These are phyloP conservation scores for Sodiomyces alkalinus DNA, from an alignment of 2,329 filamentous ascomycete genomes.

Conservation along the genomic window DNA sequence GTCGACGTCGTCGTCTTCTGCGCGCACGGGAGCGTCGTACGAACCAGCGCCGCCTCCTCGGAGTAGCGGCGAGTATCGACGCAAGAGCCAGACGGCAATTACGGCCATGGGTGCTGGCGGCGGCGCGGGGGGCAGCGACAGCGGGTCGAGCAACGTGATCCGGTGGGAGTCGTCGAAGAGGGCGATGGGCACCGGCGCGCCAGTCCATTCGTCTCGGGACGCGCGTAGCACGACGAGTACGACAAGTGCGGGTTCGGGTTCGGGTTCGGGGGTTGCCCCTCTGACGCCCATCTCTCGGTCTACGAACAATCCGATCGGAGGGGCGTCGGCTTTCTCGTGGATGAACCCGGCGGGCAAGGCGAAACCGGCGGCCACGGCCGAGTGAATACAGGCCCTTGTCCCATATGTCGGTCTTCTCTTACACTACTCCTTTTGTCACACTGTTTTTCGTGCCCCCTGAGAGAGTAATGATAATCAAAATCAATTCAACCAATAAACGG, in stretches of 20 bases:
- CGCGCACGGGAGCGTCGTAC: constrained; percentile 33
- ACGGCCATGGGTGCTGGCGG: no score
- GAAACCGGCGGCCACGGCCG: constrained; percentile 16
- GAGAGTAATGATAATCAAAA: no score
- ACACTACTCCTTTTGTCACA: no score
- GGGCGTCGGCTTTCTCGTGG: constrained; percentile 91
- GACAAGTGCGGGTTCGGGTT: constrained; percentile 12
- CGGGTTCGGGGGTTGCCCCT: constrained; percentile 21
- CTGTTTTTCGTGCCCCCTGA: no score
- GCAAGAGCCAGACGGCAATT: constrained; percentile 39
- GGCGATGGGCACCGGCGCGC: constrained; percentile 20
- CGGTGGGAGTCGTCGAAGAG: constrained; percentile 41
- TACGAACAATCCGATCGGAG: constrained; percentile 75
- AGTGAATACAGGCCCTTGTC: constrained; percentile 3
- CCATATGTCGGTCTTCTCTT: no score
- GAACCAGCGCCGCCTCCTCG: constrained; percentile 33
- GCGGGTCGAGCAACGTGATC: constrained; percentile 11
- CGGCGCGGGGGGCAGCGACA: constrained; percentile 13
- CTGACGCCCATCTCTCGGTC: constrained; percentile 31
- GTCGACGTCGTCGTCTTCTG: constrained; percentile 31
- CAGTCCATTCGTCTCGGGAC: constrained; percentile 2
- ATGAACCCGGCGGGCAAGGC: constrained; percentile 45
- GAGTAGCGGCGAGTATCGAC: constrained; percentile 31
- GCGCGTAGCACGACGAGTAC: constrained; percentile 6
- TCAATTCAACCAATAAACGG: no score